Conservation (phyloP, 768 basidiomycete genomes). For the Coprinellus aureogranulatus region DNA sequence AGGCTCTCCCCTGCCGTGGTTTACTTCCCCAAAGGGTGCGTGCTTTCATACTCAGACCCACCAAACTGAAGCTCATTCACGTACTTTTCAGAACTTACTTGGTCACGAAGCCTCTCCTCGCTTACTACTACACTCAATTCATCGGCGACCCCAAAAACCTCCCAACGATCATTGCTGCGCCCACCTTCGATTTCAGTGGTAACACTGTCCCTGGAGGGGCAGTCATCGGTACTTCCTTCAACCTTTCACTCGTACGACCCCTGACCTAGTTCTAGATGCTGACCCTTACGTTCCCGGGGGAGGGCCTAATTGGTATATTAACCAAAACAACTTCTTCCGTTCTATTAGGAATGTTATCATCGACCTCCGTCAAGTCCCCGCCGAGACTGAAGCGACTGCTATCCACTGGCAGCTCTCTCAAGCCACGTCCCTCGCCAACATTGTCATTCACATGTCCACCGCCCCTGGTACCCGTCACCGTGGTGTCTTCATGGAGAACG, state of each 20-base stretch:
- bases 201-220: constrained; percentile 28
- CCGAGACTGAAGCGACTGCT: constrained; percentile 57
- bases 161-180: constrained; percentile 63
- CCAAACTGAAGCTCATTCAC: neutral
- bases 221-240: constrained; percentile 59
- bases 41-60: neutral
- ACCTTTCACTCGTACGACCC: neutral
- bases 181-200: constrained; percentile 54
- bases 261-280: constrained; percentile 44
- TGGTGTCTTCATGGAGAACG: constrained; percentile 83
- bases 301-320: constrained; percentile 59
- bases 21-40: constrained; percentile 73
- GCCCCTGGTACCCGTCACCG: constrained; percentile 62
- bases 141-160: constrained; percentile 71
- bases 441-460: constrained; percentile 71
- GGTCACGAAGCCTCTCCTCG: constrained; percentile 62
- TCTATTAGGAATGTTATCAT: constrained; percentile 75
- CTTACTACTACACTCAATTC: constrained; percentile 76
- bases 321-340: constrained; percentile 73
- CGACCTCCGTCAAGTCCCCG: constrained; percentile 57
- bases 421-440: constrained; percentile 70
- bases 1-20: constrained; percentile 75
- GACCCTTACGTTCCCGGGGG: constrained; percentile 70
- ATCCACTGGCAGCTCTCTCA: constrained; percentile 86
- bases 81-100: constrained; percentile 57